Conservation (phyloP, 2,329 filamentous ascomycete genomes). For the Sarocladium brachiariae region DNA sequence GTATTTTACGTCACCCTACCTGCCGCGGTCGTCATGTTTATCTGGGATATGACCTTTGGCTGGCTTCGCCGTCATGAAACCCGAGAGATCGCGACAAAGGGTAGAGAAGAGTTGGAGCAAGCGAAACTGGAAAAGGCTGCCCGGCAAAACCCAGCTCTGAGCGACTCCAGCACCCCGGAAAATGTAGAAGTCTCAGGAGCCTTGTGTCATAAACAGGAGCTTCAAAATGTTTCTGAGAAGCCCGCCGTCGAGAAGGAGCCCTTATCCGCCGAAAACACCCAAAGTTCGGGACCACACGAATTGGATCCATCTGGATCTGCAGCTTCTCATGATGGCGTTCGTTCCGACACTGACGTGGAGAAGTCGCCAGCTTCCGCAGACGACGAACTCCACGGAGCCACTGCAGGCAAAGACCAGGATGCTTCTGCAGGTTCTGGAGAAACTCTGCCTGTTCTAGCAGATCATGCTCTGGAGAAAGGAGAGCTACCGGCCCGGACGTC, state of each 20-base stretch:
- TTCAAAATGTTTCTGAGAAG: neutral
- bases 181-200: neutral
- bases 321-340: neutral
- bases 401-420: neutral
- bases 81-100: constrained; percentile 44
- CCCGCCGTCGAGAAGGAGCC: neutral
- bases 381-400: neutral
- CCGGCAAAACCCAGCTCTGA: neutral
- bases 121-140: neutral
- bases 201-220: neutral
- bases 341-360: neutral
- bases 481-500: neutral
- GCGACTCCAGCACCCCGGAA: neutral
- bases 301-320: neutral
- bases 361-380: neutral
- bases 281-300: neutral
- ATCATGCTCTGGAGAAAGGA: neutral
- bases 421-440: neutral
- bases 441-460: neutral
- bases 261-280: neutral
- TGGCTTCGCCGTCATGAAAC: constrained; percentile 59
- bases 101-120: neutral
- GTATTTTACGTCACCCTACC: constrained; percentile 66
- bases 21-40: constrained; percentile 61
- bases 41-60: constrained; percentile 58